Conservation (phyloP, 192 early-diverging fungal genomes). For the Coemansia sp. region DNA sequence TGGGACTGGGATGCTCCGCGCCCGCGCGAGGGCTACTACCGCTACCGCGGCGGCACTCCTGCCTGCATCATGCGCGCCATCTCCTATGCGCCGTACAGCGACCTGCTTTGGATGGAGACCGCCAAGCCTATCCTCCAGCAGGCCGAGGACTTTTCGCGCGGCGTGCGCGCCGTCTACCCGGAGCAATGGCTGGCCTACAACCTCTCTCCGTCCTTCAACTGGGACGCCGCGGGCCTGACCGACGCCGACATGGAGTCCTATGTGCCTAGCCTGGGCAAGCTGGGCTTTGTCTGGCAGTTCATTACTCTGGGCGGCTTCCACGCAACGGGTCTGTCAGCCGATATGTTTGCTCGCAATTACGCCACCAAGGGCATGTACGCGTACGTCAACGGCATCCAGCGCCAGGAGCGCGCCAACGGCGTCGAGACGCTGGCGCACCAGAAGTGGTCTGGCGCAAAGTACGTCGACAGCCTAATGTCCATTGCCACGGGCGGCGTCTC, state of each 20-base stretch:
- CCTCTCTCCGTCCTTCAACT: conserved; percentile 97
- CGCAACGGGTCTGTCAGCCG: conserved; percentile 84
- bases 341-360: conserved; percentile 87
- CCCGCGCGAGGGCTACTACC: conserved; percentile 95
- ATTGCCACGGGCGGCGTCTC: conserved; percentile 93
- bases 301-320: conserved; percentile 97
- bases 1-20: conserved; percentile 93
- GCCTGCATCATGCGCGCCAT: conserved; percentile 83
- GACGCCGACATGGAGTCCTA: conserved; percentile 89
- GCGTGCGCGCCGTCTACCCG: conserved; percentile 80
- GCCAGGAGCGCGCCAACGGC: conserved; percentile 85
- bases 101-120: conserved; percentile 98
- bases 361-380: conserved; percentile 91
- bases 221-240: conserved; percentile 94
- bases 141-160: conserved; percentile 87
- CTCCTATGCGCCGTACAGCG: conserved; percentile 88
- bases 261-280: conserved; percentile 78
- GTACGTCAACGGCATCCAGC: conserved; percentile 91
- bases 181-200: conserved; percentile 94
- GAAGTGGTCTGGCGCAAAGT: conserved; percentile 93
- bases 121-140: conserved; percentile 92
- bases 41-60: conserved; percentile 94
- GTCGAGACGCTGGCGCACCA: conserved; percentile 95
- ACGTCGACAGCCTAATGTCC: conserved; percentile 88
- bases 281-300: conserved; percentile 99